Evolutionary conservation across 1,284 basidiomycete species (phyloP), one percentile per base, ranked within the genome.

Genomic region (Stereum hirsutum): DNA sequence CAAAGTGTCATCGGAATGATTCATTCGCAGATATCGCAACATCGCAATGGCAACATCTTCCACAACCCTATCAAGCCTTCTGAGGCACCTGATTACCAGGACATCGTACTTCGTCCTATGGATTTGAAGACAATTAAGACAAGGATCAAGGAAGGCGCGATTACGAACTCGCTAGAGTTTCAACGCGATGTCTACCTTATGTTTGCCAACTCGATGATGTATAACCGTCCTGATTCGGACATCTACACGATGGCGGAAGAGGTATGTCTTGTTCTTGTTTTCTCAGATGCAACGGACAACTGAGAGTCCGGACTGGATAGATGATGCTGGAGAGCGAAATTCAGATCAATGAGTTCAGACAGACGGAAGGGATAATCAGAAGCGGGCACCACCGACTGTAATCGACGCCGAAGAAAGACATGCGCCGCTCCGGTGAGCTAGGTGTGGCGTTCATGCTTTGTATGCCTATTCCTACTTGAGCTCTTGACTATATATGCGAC

Each of bases 171-270:
- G 2, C 71, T 82, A 31, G 91, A 96, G 59, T 93, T 88, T 56
- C 86, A 92, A 59, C 71, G 90, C 48, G 93, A 96, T 54, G 78
- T 95, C 6, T 85, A 81, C 55, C 68, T 96, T 46, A 91, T 97
- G 83, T 94, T 95, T 61, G 89, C 91, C 27, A 97, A 97, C 57
- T 90, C 93, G 11, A 84, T 93, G 74, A 90, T 96, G 85, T 97
- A 91, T 61, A 97, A 97, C 52, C 72, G 81, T 33, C 84, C 85
- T 1, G 81, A 79, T 4, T 85, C 82, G 19, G 86, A 89, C 57
- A 84, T 95, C 10, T 80, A 84, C 54, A 72, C 73, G 41, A 90
- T 95, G 85, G 87, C 92, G n/a, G 79, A 87, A 57, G 89, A 93
- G 68, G 88, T 86, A 47, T 63, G 78, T 55, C 35, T 42, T 15